Base-by-base conservation (phyloP, 2,329 filamentous ascomycete species). In the Iodosphaeria phyllophila region DNA sequence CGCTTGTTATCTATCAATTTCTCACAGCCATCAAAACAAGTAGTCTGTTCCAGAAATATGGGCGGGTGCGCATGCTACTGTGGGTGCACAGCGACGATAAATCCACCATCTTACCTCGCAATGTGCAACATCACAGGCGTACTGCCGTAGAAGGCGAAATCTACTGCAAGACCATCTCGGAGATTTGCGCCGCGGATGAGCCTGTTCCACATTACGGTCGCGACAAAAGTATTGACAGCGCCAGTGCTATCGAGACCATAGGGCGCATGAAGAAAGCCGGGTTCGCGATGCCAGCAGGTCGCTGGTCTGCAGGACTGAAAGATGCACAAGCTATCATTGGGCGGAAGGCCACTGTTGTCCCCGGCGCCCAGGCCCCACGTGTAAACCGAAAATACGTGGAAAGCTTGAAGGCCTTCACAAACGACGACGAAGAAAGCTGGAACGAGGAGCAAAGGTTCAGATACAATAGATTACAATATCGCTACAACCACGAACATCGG, bases 51-150 rank as follows among this genome's bases (percentile, higher is more conserved):
- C 75, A 92, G 37, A 56, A 58, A 15, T 84, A 82, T 42, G 86
- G 86, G 3, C 62, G 73, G 11, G 72, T 92, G 3, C 70, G 83
- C 24, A 74, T 86, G 56, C 58, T 95, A 1, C 43, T 84, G 19
- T 84, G 83, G 72, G 40, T 72, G 4, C 59, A 64, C 2, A 55
- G 72, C 21, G 53, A 63, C 0, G 74, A 80, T 28, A 68, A 68
- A 33, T 38, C 47, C 5, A 32, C 45, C 2, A 35, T 79, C 1
- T 30, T 92, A 6, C 75, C 84, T 0, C 64, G 63, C 26, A 50
- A 53, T 2, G 41, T 76, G 3, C 46, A 54, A 17, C 46, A 53
- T 2, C 63, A 74, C n/a, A 58, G 49, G 20, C 71, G 69, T 22
- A 43, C 57, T 13, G 56, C 64, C 4, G 42, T 77, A 4, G 56